Evolutionary conservation across 805 yeast genomes (phyloP), one percentile per base, ranked within the genome.

Genomic region (Lipomyces yamanashiensis): DNA sequence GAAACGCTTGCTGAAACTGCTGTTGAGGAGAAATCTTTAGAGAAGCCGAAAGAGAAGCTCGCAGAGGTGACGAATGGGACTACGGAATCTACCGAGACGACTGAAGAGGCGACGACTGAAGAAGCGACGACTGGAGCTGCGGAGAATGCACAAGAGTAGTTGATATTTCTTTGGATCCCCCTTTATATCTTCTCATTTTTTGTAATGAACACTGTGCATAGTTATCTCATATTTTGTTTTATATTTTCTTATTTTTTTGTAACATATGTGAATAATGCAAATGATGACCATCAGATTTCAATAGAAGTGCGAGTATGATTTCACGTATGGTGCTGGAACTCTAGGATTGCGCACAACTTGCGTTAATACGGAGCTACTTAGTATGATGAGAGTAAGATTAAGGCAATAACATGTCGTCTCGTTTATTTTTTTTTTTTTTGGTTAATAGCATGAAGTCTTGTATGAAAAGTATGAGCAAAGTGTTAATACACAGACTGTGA

Each of bases 231-330:
- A 15, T 13, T 48, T 13, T 34, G 21, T 21, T 48, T 21, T 48
- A 33, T n/a, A 41, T 41, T 8, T 34, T 48, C 6, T 13, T 7
- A 6, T 13, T 48, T 13, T 34, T 17, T 21, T 48, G 52, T 48
- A 34, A 48, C 52, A 28, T 48, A 48, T 34, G 39, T 48, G 52
- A 34, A 48, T 48, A 28, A 17, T 48, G 10, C 45, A 41, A 41
- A 41, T 5, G 19, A 41, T 5, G 19, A 41, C 45, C n/a, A 41
- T n/a, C 45, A n/a, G 19, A 41, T n/a, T n/a, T n/a, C n/a, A n/a
- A n/a, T n/a, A n/a, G n/a, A n/a, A n/a, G n/a, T n/a, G 13, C 2
- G 50, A 45, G 23, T 19, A 45, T 45, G 28, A 28, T 28, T 28
- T 28, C 5, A 5, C 28, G 28, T 28, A 28, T 28, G 28, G 28